These are phyloP conservation scores for Oemleria cerasiformis DNA, from an alignment of 306 rosid genomes.

Conservation along the genomic window DNA sequence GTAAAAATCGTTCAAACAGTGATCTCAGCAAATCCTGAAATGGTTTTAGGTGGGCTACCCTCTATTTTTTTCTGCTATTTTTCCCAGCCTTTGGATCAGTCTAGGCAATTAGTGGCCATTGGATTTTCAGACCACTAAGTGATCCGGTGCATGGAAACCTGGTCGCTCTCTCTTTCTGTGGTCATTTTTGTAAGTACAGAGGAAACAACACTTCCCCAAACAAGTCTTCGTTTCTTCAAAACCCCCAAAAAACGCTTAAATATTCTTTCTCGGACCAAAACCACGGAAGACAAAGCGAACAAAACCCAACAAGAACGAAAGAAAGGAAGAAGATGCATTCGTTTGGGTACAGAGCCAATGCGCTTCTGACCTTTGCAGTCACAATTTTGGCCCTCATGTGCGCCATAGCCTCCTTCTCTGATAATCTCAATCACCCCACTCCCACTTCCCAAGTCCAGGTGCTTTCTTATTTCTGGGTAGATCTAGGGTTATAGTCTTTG, in stretches of 20 bases:
- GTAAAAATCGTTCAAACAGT: too few species aligned
- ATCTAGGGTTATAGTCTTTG: constrained; percentile 30
- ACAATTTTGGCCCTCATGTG: constrained; percentile 78
- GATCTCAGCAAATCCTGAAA: too few species aligned
- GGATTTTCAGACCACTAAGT: too few species aligned
- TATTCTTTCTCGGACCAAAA: neutral
- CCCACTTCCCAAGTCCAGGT: constrained; percentile 77
- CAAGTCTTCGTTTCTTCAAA: neutral
- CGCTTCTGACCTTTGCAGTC: constrained; percentile 73
- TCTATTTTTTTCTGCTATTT: too few species aligned
- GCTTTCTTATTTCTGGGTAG: neutral
- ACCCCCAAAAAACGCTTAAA: neutral
- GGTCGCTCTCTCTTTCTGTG: neutral
- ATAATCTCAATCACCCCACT: constrained; percentile 63
- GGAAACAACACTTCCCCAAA: neutral
- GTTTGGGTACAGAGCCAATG: constrained; percentile 81
- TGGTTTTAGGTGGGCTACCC: too few species aligned
- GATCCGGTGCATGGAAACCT: too few species aligned
- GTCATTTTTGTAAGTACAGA: neutral
- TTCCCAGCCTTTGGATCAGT: too few species aligned
- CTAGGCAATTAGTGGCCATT: too few species aligned
- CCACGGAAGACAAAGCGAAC: neutral
- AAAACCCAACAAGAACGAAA: neutral
- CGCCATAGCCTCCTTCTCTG: constrained; percentile 74
- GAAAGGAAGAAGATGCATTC: constrained; percentile 62